Conservation (phyloP, 768 basidiomycete genomes). For the Leccinum aurantiacum region DNA sequence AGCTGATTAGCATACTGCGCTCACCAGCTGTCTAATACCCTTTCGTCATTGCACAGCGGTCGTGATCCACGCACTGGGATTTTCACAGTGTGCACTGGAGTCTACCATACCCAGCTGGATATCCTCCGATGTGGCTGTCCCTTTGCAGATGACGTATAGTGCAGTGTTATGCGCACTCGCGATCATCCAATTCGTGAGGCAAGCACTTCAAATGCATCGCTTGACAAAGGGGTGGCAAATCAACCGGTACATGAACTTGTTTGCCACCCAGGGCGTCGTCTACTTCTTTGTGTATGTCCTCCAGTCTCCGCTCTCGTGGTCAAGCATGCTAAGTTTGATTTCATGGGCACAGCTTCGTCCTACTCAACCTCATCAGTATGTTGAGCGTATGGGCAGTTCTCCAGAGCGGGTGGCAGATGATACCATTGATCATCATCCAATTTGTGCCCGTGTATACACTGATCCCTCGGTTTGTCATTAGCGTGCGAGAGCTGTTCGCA, state of each 20-base stretch:
- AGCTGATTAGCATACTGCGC: no score
- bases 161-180: neutral
- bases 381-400: neutral
- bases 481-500: neutral
- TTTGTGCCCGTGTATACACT: neutral
- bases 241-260: neutral
- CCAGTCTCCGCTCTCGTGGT: neutral
- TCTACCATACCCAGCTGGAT: neutral
- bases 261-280: neutral
- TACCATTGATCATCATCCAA: neutral
- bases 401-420: neutral
- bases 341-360: neutral
- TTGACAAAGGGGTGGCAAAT: neutral
- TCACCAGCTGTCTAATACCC: neutral
- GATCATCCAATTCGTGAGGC: neutral
- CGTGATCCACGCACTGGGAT: neutral
- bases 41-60: neutral
- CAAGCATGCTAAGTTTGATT: neutral
- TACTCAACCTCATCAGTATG: neutral
- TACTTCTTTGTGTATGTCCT: neutral
- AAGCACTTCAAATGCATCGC: neutral
- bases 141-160: neutral
- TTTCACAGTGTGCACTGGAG: neutral
- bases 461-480: neutral
- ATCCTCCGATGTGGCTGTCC: neutral